Evolutionary conservation across 768 basidiomycete genomes (phyloP).

Genomic region (Botryobasidium botryosum): DNA sequence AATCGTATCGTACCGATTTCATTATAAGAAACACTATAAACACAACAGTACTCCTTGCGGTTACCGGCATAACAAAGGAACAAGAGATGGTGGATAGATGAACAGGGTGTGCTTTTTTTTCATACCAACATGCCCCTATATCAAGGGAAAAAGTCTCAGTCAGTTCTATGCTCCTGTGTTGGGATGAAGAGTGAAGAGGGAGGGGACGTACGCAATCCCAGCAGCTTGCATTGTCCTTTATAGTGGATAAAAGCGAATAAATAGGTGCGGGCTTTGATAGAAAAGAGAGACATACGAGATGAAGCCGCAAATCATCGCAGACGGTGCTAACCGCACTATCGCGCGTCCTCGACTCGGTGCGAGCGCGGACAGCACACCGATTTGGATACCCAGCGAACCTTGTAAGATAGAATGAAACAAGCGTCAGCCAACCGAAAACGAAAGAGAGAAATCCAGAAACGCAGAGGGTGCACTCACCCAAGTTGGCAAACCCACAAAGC

Average conservation of each 20-base stretch:
- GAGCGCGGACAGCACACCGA: conserved; percentile 53
- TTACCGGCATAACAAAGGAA: too few relatives aligned
- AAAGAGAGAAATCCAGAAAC: neutral
- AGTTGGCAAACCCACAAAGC: conserved; percentile 82
- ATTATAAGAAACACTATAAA: too few relatives aligned
- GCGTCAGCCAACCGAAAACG: too few relatives aligned
- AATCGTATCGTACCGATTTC: too few relatives aligned
- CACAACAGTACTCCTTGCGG: too few relatives aligned
- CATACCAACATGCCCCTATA: too few relatives aligned
- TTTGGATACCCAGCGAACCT: conserved; percentile 72
- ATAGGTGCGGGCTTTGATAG: neutral
- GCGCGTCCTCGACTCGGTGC: conserved; percentile 51
- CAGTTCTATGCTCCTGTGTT: too few relatives aligned
- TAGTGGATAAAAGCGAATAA: conserved; percentile 10
- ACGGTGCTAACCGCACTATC: conserved; percentile 52
- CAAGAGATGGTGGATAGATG: too few relatives aligned
- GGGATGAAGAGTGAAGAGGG: too few relatives aligned
- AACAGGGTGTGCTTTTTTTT: too few relatives aligned
- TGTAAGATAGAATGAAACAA: too few relatives aligned
- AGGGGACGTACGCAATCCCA: conserved; percentile 42
- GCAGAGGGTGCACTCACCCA: conserved; percentile 16
- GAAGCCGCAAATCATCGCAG: conserved; percentile 57
- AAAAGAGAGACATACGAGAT: conserved; percentile 23
- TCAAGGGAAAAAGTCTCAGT: too few relatives aligned
- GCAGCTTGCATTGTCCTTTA: conserved; percentile 41